phyloP scores from a whole-genome alignment of 495 filamentous ascomycete genomes.

The Halenospora varia region DNA sequence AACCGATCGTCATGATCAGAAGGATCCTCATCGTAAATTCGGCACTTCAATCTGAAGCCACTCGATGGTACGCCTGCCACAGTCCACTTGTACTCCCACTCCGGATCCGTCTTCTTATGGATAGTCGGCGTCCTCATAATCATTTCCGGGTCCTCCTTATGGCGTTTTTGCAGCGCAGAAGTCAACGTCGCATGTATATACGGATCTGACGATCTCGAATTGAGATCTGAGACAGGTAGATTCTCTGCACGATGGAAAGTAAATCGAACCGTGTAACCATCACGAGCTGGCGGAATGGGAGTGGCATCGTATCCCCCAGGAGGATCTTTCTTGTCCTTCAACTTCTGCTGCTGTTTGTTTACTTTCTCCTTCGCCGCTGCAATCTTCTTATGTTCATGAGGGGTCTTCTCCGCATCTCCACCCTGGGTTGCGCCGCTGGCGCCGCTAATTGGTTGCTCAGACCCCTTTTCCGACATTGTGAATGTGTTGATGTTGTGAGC shows the following conservation, averaged over 20 bases:
- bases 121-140: slow-evolving; percentile 74
- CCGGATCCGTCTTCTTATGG: slow-evolving; percentile 62
- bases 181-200: slow-evolving; percentile 70
- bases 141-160: slow-evolving; percentile 74
- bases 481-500: not conserved
- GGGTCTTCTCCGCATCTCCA: slow-evolving; percentile 10
- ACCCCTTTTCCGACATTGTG: slow-evolving; percentile 13
- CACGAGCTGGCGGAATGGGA: slow-evolving; percentile 64
- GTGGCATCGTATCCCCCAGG: slow-evolving; percentile 78
- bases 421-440: slow-evolving; percentile 5
- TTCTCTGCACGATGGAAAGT: slow-evolving; percentile 77
- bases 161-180: slow-evolving; percentile 57
- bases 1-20: slow-evolving; percentile 83
- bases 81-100: slow-evolving; percentile 83
- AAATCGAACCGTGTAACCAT: slow-evolving; percentile 80
- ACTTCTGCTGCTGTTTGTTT: slow-evolving; percentile 52
- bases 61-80: slow-evolving; percentile 77
- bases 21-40: slow-evolving; percentile 85
- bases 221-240: slow-evolving; percentile 77
- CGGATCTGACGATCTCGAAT: slow-evolving; percentile 76
- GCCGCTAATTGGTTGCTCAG: slow-evolving; percentile 3
- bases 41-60: slow-evolving; percentile 76
- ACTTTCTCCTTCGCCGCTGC: slow-evolving; percentile 40
- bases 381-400: not conserved
- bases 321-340: slow-evolving; percentile 58